Evolutionary conservation across 495 filamentous ascomycete species (phyloP).

Genomic region (Aspergillus diversus): DNA sequence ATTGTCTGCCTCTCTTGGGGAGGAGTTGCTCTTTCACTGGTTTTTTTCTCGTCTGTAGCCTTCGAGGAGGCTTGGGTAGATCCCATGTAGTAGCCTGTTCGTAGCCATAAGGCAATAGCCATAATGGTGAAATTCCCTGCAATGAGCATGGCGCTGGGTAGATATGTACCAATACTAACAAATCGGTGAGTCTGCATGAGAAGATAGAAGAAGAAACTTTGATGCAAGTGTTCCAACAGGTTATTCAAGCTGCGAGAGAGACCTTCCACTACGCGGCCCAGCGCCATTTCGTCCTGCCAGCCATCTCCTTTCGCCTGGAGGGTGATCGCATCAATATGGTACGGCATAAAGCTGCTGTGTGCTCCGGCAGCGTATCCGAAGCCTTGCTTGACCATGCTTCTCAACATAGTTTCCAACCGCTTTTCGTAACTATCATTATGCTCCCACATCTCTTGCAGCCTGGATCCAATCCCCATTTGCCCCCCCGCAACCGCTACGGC

Average conservation of each 20-base stretch:
- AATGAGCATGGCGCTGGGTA: conserved; percentile 95
- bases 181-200: conserved; percentile 88
- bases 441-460: conserved; percentile 82
- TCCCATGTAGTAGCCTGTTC: conserved; percentile 64
- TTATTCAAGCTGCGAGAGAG: conserved; percentile 93
- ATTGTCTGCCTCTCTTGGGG: conserved; percentile 21
- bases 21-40: conserved; percentile 27
- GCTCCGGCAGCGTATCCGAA: conserved; percentile 88
- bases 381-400: conserved; percentile 91
- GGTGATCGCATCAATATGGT: conserved; percentile 96
- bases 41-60: conserved; percentile 29
- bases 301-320: conserved; percentile 86
- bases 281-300: conserved; percentile 95
- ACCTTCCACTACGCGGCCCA: conserved; percentile 87
- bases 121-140: conserved; percentile 95
- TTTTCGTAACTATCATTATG: conserved; percentile 82
- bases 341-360: conserved; percentile 95
- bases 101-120: conserved; percentile 89
- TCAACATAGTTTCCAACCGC: conserved; percentile 84
- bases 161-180: conserved; percentile 96
- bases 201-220: conserved; percentile 99
- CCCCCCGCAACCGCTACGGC: conserved; percentile 84
- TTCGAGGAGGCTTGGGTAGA: conserved; percentile 17
- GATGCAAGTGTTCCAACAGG: conserved; percentile 92
- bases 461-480: conserved; percentile 86